Evolutionary conservation across 2,329 filamentous ascomycete species (phyloP), one percentile per base, ranked within the genome.

Genomic region (Verticillium klebahnii): DNA sequence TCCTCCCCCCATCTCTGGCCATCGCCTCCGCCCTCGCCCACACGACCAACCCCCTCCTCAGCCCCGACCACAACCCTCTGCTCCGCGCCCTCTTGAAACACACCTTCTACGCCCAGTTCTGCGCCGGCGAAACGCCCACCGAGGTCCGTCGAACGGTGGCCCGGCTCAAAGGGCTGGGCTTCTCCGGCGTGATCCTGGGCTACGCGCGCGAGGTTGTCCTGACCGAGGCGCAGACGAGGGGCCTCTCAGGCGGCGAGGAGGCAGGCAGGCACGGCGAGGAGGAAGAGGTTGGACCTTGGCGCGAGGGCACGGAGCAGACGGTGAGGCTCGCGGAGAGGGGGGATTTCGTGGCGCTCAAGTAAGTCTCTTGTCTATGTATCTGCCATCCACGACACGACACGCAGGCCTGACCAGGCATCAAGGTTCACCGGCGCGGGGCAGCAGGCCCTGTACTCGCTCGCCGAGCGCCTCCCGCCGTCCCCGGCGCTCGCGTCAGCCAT

Each of bases 61-160:
- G 89, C 73, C 88, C 92, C 5, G 92, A 96, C 71, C 81, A 78
- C 59, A 97, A 96, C 71, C 86, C 86, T 0, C 56, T 94, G 1
- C 81, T 96, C 17, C 84, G 87, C 54, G 85, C 80, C 63, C 71
- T 93, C 52, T 80, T 97, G 58, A 92, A 93, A 73, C 85, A 88
- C 71, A 96, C 92, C 0, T 93, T 97, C 69, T 97, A 97, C 73
- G 87, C 88, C 29, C 93, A 97, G 70, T 97, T 96, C 75, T 97
- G 93, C 74, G 92, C 91, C 0, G 93, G 93, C 32, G 90, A 93
- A 75, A 89, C 85, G 57, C 80, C 83, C 0, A 69, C 73, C 1
- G 91, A 97, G 74, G 89, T 96, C 2, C 78, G 80, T 52, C 75
- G 73, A 34, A 93, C 89, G 0, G 85, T 92, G 34, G 71, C 81